These are phyloP conservation scores for Colletotrichum lindemuthianum DNA, from an alignment of 2,329 filamentous ascomycete genomes.

Conservation along the genomic window DNA sequence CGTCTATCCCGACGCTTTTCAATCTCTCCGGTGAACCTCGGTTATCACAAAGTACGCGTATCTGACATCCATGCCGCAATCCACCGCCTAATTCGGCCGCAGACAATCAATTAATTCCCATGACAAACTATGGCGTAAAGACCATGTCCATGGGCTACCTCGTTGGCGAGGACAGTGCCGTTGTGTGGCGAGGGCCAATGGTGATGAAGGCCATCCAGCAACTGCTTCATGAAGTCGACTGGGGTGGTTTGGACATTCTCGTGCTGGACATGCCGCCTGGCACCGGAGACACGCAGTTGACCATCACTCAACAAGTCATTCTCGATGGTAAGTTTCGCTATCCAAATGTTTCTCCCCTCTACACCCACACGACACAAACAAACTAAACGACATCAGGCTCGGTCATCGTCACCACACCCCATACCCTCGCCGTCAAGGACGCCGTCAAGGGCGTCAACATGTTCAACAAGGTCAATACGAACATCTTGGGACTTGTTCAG, in stretches of 20 bases:
- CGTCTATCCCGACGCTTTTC: conserved; percentile 90
- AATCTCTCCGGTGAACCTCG: conserved; percentile 83
- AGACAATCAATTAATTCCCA: conserved; percentile 84
- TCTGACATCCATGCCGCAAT: not conserved
- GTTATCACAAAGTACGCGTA: conserved; percentile 72
- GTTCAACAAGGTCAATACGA: conserved; percentile 86
- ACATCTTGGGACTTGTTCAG: conserved; percentile 86
- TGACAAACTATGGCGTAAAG: conserved; percentile 95
- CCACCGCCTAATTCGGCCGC: conserved; percentile 7
- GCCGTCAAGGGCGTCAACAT: conserved; percentile 92
- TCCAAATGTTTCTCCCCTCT: not conserved
- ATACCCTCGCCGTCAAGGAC: conserved; percentile 91
- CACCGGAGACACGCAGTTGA: conserved; percentile 94
- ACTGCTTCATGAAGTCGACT: conserved; percentile 93
- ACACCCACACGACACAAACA: not conserved
- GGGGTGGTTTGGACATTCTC: conserved; percentile 88
- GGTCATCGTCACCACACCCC: conserved; percentile 91
- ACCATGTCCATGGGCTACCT: conserved; percentile 99
- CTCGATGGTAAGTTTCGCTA: conserved; percentile 72
- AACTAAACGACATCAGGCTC: conserved; percentile 62
- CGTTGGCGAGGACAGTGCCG: conserved; percentile 79
- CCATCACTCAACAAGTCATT: conserved; percentile 94
- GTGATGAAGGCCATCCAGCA: conserved; percentile 98
- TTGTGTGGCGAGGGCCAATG: conserved; percentile 97
- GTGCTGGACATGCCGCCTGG: conserved; percentile 93